These are phyloP conservation scores for Macrophomina phaseolina DNA, from an alignment of 2,329 filamentous ascomycete species.

Conservation along the genomic window DNA sequence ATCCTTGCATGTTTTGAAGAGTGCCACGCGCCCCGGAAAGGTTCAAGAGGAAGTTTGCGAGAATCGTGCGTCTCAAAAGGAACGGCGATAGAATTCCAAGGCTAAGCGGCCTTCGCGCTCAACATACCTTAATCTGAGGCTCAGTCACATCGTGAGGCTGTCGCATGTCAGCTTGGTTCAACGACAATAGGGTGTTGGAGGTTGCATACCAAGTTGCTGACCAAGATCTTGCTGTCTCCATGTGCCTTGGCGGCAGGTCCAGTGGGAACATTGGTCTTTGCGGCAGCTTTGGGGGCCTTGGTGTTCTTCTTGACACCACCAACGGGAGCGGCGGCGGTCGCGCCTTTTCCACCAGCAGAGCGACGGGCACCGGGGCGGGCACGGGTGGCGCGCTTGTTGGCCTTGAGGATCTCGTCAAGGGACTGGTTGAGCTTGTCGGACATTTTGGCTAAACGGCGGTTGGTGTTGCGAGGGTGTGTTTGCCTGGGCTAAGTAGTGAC, in stretches of 20 bases:
- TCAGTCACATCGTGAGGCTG: slow-evolving; percentile 97
- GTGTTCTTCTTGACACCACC: slow-evolving; percentile 85
- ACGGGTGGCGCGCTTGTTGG: slow-evolving; percentile 63
- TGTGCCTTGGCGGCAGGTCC: slow-evolving; percentile 63
- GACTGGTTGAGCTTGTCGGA: slow-evolving; percentile 95
- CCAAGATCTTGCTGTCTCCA: slow-evolving; percentile 93
- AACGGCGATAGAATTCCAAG: slow-evolving; percentile 40
- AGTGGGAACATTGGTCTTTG: slow-evolving; percentile 66
- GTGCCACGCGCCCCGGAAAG: slow-evolving; percentile 23
- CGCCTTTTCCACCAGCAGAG: slow-evolving; percentile 55
- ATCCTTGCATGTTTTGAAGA: slow-evolving; percentile 23
- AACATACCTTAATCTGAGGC: slow-evolving; percentile 99
- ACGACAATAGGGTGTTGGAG: not conserved
- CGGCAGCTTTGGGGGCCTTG: slow-evolving; percentile 62
- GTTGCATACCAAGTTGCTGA: slow-evolving; percentile 90
- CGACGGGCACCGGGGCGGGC: slow-evolving; percentile 56
- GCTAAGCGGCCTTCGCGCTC: slow-evolving; percentile 61
- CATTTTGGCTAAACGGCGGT: slow-evolving; percentile 52
- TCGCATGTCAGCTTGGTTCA: slow-evolving; percentile 53
- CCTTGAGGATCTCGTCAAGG: slow-evolving; percentile 95
- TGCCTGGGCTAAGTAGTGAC: slow-evolving; percentile 25
- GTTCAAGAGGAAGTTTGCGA: slow-evolving; percentile 34
- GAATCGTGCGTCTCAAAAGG: slow-evolving; percentile 34
- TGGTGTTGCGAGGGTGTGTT: slow-evolving; percentile 26
- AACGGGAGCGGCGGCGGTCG: slow-evolving; percentile 70